These are phyloP conservation scores for Penicillium fuscoglaucum DNA, from an alignment of 2,329 filamentous ascomycete genomes.

Conservation along the genomic window DNA sequence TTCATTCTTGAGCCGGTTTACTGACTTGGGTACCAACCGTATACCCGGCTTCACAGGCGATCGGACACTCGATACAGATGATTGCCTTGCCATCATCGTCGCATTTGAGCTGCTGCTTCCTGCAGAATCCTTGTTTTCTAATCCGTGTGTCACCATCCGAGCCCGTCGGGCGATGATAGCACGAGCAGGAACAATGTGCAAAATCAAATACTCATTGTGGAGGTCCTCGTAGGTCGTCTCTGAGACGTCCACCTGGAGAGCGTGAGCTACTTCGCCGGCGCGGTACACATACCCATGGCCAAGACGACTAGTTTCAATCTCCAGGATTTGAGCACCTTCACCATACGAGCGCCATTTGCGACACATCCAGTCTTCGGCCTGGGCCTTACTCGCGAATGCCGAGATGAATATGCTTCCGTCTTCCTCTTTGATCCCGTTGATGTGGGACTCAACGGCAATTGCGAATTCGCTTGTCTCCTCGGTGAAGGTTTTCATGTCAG, in stretches of 20 bases:
- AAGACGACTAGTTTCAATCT: not conserved
- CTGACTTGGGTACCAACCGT: too few species aligned
- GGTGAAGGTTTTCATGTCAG: not conserved
- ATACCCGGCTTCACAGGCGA: too few species aligned
- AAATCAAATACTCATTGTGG: not conserved
- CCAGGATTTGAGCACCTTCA: not conserved
- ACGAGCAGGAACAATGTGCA: not conserved
- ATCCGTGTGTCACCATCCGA: not conserved
- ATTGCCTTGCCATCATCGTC: too few species aligned
- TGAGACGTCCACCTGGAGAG: not conserved
- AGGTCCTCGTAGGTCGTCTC: not conserved
- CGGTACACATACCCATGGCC: not conserved
- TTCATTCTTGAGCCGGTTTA: too few species aligned
- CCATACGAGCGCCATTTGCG: not conserved
- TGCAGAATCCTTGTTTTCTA: not conserved
- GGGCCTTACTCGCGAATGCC: not conserved
- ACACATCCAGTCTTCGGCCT: not conserved
- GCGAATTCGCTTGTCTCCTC: not conserved
- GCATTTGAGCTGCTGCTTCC: not conserved
- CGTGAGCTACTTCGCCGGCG: not conserved
- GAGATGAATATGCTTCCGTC: not conserved
- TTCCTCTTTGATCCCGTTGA: not conserved
- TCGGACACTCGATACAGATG: too few species aligned
- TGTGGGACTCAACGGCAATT: not conserved
- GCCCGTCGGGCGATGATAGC: not conserved